Percentiles rank a stretch among this genome's conserved stretches.
These are phyloP conservation scores for Allomyces javanicus DNA, from an alignment of 192 early-diverging fungal genomes.

Conservation along the genomic window DNA sequence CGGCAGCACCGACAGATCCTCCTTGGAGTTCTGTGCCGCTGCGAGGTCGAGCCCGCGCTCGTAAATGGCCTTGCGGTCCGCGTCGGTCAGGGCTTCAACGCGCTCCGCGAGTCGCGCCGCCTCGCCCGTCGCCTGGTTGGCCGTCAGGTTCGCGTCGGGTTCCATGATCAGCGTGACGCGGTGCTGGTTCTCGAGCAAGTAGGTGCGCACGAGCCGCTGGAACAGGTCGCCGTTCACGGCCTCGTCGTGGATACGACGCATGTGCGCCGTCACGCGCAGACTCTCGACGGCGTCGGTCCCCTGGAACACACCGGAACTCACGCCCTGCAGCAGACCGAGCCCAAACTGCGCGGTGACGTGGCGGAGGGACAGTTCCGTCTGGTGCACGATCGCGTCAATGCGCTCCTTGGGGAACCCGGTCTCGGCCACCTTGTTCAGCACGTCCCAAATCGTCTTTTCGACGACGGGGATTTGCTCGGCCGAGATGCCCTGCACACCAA, in stretches of 20 bases:
- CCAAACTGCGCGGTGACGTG: conserved; percentile 80
- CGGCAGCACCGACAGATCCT: conserved; percentile 67
- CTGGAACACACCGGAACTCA: conserved; percentile 73
- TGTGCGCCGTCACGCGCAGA: conserved; percentile 55
- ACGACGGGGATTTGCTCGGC: conserved; percentile 41
- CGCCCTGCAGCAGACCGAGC: conserved; percentile 50
- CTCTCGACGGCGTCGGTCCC: conserved; percentile 65
- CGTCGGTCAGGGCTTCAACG: conserved; percentile 32
- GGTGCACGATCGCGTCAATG: conserved; percentile 68
- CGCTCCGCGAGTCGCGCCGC: conserved; percentile 38
- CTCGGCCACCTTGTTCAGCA: conserved; percentile 39
- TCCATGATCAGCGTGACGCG: conserved; percentile 66
- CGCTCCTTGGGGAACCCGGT: conserved; percentile 61
- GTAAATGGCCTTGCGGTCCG: conserved; percentile 36
- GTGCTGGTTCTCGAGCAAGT: conserved; percentile 61
- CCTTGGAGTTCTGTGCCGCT: conserved; percentile 44
- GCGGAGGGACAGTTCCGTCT: conserved; percentile 70
- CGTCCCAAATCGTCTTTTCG: conserved; percentile 44
- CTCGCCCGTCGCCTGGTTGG: conserved; percentile 39
- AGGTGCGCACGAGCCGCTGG: conserved; percentile 46
- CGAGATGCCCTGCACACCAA: conserved; percentile 76
- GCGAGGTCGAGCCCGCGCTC: conserved; percentile 45
- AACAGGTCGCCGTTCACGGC: conserved; percentile 44
- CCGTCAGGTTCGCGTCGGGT: conserved; percentile 43
- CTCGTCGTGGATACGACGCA: conserved; percentile 46